Evolutionary conservation across 2,329 filamentous ascomycete species (phyloP).

Genomic region (Orbilia brochopaga): DNA sequence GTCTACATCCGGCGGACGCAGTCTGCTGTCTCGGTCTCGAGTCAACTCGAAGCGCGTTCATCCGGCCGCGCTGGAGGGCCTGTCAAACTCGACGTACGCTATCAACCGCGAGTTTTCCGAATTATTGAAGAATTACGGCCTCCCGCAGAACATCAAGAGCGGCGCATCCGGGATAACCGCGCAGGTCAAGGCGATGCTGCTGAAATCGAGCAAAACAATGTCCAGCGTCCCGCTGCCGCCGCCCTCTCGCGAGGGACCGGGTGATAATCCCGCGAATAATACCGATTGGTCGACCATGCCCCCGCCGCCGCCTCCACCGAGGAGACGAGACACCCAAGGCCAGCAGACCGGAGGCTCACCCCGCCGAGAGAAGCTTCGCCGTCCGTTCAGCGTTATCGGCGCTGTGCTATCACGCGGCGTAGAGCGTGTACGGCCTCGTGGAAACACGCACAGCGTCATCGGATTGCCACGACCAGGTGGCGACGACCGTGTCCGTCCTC

Average conservation of each 20-base stretch:
- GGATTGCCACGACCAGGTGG: constrained; percentile 15
- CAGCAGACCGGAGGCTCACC: not conserved
- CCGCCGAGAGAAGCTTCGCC: constrained; percentile 38
- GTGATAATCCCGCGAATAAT: constrained; percentile 6
- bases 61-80: constrained; percentile 21
- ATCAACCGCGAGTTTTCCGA: constrained; percentile 38
- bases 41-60: constrained; percentile 32
- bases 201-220: constrained; percentile 44
- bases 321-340: no score
- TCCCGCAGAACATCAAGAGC: constrained; percentile 45
- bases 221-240: constrained; percentile 33
- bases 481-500: constrained; percentile 32
- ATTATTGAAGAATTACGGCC: constrained; percentile 29
- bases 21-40: no score
- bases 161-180: constrained; percentile 32
- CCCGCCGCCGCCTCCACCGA: not conserved
- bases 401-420: constrained; percentile 37
- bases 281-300: not conserved
- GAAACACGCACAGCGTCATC: constrained; percentile 32
- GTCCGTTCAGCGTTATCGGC: constrained; percentile 37
- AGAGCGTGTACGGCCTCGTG: constrained; percentile 26
- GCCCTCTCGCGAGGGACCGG: constrained; percentile 25
- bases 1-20: no score
- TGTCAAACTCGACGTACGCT: constrained; percentile 9
- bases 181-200: constrained; percentile 39